Evolutionary conservation across 1,139 yeast genomes (phyloP), one percentile per base, ranked within the genome.

Genomic region (Lodderomyces pseudojiufengensis): DNA sequence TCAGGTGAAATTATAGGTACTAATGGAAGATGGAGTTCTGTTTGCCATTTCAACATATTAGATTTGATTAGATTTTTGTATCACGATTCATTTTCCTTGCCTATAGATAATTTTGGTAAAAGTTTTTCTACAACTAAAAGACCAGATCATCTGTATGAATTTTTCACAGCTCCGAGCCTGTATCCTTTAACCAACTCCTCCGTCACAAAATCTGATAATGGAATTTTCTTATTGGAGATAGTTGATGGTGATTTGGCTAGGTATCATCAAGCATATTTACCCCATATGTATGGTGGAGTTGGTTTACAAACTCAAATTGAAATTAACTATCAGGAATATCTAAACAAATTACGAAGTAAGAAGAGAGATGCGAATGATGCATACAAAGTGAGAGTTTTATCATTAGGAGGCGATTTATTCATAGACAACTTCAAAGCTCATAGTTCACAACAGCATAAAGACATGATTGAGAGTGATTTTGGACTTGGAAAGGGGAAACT

Each of bases 31-130:
- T 69, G 73, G 71, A 49, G 51, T 3, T 48, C 49, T 32, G 49
- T 48, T 4, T 90, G 96, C 51, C 80, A 79, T 24, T 92, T 97
- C 97, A 82, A 90, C 55, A 72, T 85, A 42, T 62, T 86, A 39
- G 98, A 92, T 55, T 57, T 84, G 32, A 52, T 86, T 35, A 69
- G 96, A 49, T 92, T 84, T 55, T 61, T 87, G 32, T 77, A 76
- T 52, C 97, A 92, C 57, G 95, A 84, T 5, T 76, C 86, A 1
- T 90, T 90, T 57, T 60, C 81, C 2, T 55, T 84, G 21, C 94
- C 95, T 0, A 55, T 66, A 9, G 97, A 92, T 53, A 27, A 50
- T 6, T 67, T 66, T 46, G 55, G 52, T 1, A 69, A 70, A 41
- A 42, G 51, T 1, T 50, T 36, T 18, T 31, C 50, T 1, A 63